These are phyloP conservation scores for Suillus brevipes DNA, from an alignment of 768 basidiomycete species.

Conservation along the genomic window DNA sequence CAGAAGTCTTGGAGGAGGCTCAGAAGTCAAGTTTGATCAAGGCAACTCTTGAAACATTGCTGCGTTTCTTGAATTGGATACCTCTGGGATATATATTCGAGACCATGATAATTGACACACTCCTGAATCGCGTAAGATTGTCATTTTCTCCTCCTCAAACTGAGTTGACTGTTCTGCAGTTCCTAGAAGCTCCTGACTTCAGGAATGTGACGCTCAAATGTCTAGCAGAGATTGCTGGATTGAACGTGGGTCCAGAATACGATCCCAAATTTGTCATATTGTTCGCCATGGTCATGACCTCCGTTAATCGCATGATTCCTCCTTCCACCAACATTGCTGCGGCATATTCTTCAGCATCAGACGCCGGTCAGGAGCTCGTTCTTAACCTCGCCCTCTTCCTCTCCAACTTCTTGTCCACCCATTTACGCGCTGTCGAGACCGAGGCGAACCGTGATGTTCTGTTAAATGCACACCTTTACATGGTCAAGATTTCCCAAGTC, in stretches of 20 bases:
- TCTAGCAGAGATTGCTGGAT: conserved; percentile 91
- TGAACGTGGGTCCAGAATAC: conserved; percentile 95
- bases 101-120: conserved; percentile 92
- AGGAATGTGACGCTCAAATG: conserved; percentile 97
- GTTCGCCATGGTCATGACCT: conserved; percentile 98
- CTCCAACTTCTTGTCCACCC: conserved; percentile 91
- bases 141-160: conserved; percentile 12
- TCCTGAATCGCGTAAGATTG: conserved; percentile 80
- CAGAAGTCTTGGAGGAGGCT: conserved; percentile 96
- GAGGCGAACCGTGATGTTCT: conserved; percentile 88
- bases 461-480: conserved; percentile 95
- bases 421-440: conserved; percentile 92
- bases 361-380: conserved; percentile 94
- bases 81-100: conserved; percentile 99
- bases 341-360: conserved; percentile 86
- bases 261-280: conserved; percentile 97
- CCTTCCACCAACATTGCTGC: conserved; percentile 92
- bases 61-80: conserved; percentile 98
- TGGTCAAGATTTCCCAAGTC: conserved; percentile 97
- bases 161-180: conserved; percentile 47
- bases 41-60: conserved; percentile 90
- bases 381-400: conserved; percentile 98
- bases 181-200: conserved; percentile 95
- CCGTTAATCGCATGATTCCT: conserved; percentile 94
- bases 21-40: conserved; percentile 93